A percentile compares a stretch with the other conserved stretches of the same genome.
Evolutionary conservation across 164 flowering plant species (phyloP).

Genomic region (Magnolia sinica): DNA sequence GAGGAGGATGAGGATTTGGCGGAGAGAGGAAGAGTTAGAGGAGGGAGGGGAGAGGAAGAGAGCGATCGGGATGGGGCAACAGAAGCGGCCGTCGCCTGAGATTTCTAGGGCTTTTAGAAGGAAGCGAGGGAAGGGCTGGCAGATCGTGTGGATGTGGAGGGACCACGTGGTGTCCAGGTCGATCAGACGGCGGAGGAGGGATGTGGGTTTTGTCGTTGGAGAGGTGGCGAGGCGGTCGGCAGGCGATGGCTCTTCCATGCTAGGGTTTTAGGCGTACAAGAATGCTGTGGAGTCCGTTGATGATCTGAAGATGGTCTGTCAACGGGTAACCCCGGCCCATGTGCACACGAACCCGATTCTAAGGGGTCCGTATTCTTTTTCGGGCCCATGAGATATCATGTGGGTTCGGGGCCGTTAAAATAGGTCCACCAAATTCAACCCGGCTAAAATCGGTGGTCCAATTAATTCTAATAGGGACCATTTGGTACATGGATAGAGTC

Average conservation of each 20-base stretch:
- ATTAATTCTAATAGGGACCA: no score
- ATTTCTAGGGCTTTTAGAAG: slow-evolving; percentile 58
- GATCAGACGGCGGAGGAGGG: slow-evolving; percentile 32
- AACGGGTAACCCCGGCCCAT: no score
- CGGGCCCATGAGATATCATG: no score
- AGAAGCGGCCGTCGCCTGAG: slow-evolving; percentile 85
- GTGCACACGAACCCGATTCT: no score
- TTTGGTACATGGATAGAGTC: no score
- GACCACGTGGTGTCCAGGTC: slow-evolving; percentile 51
- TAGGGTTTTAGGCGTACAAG: no score
- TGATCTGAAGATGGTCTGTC: no score
- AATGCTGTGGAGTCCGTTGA: no score
- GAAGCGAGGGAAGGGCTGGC: slow-evolving; percentile 41
- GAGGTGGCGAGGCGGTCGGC: not conserved
- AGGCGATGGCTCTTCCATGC: not conserved
- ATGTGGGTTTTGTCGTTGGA: not conserved
- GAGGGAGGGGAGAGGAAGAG: slow-evolving; percentile 37
- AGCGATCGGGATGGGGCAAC: slow-evolving; percentile 52
- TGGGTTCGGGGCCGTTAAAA: no score
- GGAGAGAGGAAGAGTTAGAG: slow-evolving; percentile 20
- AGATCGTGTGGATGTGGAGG: slow-evolving; percentile 43
- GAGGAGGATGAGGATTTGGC: slow-evolving; percentile 25
- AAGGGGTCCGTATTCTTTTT: no score
- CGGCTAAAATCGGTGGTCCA: no score
- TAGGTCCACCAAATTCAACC: no score